Evolutionary conservation across 306 rosid species (phyloP), one percentile per base, ranked within the genome.

Genomic region (Leucaena leucocephala): DNA sequence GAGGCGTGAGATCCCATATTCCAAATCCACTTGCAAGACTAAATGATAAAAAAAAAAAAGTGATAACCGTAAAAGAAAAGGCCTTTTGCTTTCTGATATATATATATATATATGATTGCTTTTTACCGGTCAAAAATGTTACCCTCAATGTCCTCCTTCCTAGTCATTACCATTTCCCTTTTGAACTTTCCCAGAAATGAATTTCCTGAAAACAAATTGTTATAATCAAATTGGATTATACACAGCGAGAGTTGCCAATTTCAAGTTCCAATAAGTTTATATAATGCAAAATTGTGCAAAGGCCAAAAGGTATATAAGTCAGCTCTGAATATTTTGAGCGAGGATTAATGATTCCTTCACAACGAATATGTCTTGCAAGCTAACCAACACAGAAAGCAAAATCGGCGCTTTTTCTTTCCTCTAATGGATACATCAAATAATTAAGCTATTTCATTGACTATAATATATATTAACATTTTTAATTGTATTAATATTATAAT

Each of bases 211-310:
- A 22, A 17, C 16, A 55, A 19, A 19, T 19, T 2, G 62, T 19
- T n/a, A 55, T 7, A 55, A 27, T 27, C 27, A 27, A 55, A n/a
- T 55, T 19, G 62, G 4, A 57, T 57, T 58, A 10, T 12, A 9
- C 5, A 58, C 10, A 10, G 38, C 15, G 64, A 21, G 64, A 19
- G 36, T 68, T 8, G 36, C 16, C 35, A 52, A 54, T 42, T 72
- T 40, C 66, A 21, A 59, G 58, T 75, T 48, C 72, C 76, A 46
- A 59, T 17, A 35, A 38, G 46, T 27, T 27, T 35, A 36, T 39
- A 17, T 61, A 36, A 76, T 44, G 45, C 78, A 54, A 68, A 76
- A 33, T 76, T 76, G 42, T 39, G 68, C 36, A 65, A n/a, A 74
- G 40, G 5, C 15, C 0, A 69, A 17, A 68, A 42, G 10, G 39